Percentiles rank a stretch among this genome's conserved stretches.
phyloP scores from a whole-genome alignment of 1,139 yeast genomes.

The Lodderomyces jiufengensis region DNA sequence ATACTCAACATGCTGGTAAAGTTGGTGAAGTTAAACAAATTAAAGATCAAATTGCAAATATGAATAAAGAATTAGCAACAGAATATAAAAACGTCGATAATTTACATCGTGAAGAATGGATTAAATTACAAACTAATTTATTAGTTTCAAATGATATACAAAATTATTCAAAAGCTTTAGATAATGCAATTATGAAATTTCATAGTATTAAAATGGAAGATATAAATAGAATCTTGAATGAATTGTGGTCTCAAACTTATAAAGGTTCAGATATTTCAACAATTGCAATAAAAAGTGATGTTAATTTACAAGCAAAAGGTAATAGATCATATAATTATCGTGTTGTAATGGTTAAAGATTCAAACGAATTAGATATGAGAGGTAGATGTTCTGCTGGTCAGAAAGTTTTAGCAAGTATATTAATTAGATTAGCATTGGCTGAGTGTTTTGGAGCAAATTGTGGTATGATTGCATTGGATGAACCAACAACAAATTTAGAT shows the following conservation, averaged over 20 bases:
- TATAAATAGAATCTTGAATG: slow-evolving; percentile 82
- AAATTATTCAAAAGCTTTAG: slow-evolving; percentile 81
- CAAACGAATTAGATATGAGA: slow-evolving; percentile 92
- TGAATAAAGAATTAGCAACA: slow-evolving; percentile 56
- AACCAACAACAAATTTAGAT: slow-evolving; percentile 96
- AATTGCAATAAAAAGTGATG: slow-evolving; percentile 80
- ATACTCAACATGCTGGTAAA: slow-evolving; percentile 70
- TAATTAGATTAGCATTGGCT: slow-evolving; percentile 86
- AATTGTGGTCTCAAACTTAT: slow-evolving; percentile 90
- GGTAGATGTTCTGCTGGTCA: slow-evolving; percentile 99
- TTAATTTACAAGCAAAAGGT: slow-evolving; percentile 53
- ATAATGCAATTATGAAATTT: slow-evolving; percentile 89
- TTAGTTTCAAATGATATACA: slow-evolving; percentile 82
- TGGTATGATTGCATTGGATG: slow-evolving; percentile 94
- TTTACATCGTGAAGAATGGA: slow-evolving; percentile 66
- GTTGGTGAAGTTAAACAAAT: slow-evolving; percentile 85
- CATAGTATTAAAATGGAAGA: slow-evolving; percentile 92
- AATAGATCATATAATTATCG: slow-evolving; percentile 84
- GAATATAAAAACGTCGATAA: slow-evolving; percentile 70
- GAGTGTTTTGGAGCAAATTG: slow-evolving; percentile 95
- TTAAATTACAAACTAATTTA: slow-evolving; percentile 70
- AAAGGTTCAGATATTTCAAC: slow-evolving; percentile 95
- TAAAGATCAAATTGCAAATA: slow-evolving; percentile 60
- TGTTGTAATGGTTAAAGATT: slow-evolving; percentile 92
- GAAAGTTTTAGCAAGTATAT: slow-evolving; percentile 87